Percentiles rank a stretch among this genome's conserved stretches.
These are phyloP conservation scores for Plasmodium ovale DNA, from an alignment of 169 alveolate genomes.

Conservation along the genomic window DNA sequence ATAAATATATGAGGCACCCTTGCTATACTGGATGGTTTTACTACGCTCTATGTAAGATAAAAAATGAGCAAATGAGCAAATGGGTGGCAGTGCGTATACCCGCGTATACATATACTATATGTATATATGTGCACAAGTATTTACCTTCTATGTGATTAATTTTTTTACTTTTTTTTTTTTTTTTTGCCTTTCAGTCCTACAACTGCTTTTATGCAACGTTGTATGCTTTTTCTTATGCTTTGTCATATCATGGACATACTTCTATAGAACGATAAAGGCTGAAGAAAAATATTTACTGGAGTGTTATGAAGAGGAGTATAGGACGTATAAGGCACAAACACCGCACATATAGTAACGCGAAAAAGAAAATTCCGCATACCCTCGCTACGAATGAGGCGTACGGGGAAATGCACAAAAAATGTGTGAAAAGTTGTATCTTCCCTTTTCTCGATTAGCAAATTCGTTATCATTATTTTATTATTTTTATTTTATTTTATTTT, in stretches of 20 bases:
- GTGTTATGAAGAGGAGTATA: slow-evolving; percentile 50
- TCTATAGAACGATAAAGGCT: slow-evolving; percentile 29
- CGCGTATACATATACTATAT: not conserved
- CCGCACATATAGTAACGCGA: slow-evolving; percentile 56
- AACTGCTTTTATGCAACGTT: slow-evolving; percentile 12
- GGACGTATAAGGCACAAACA: slow-evolving; percentile 32
- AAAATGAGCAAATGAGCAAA: not conserved
- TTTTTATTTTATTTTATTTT: not conserved
- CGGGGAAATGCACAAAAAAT: not conserved
- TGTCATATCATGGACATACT: slow-evolving; percentile 38
- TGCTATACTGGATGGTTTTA: slow-evolving; percentile 75
- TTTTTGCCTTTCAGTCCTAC: slow-evolving; percentile 26
- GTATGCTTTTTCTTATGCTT: slow-evolving; percentile 25
- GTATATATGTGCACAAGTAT: not conserved
- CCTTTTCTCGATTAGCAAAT: no score
- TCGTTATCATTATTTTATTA: not conserved
- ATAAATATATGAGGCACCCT: slow-evolving; percentile 71
- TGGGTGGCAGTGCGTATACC: not conserved
- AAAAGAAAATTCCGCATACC: not conserved
- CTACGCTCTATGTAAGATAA: slow-evolving; percentile 45
- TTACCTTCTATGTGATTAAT: not conserved
- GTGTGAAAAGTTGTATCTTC: not conserved
- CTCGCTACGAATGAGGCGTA: not conserved
- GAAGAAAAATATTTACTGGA: slow-evolving; percentile 39
- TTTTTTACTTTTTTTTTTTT: slow-evolving; percentile 6